Base-by-base conservation (phyloP, 768 basidiomycete genomes). In the Amanita pseudoporphyria region DNA sequence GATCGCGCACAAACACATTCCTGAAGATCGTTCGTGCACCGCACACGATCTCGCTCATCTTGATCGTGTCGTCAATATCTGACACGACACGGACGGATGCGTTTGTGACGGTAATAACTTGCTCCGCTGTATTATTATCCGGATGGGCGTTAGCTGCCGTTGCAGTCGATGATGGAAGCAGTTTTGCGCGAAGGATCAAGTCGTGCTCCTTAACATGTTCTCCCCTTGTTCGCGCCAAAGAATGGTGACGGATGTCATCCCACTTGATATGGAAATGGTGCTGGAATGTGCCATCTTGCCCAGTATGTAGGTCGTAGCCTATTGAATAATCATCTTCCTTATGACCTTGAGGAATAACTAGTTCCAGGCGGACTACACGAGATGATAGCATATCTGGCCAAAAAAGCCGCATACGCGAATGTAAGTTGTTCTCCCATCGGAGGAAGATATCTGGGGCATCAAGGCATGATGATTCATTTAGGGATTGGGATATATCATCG, bases 61-160 rank as follows among this genome's bases (percentile, higher is more conserved):
- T 94, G 50, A 96, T 74, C 0, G 94, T 97, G 64, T 97, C 94
- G 59, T 97, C 94, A 37, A 97, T 85, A 57, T 97, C 94, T 6
- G 91, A 94, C 12, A 97, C 84, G 48, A 95, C 77, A 14, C 89
- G 81, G 12, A 94, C 64, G 1, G 76, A 74, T 2, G 77, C 75
- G 57, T 81, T 68, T 0, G 83, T 77, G 31, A 90, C 71, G 5
- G 78, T 69, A 16, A 78, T 65, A 10, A 10, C 58, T 52, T 16
- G 60, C 58, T 9, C 48, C 36, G 30, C 56, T 32, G 18, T 22
- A 18, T 18, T 40, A 30, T 21, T 33, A 30, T 45, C 45, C 44
- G 32, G 54, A 47, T 5, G 51, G 35, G 18, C 30, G 5, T 13
- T 13, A 32, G 35, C 33, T n/a, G 39, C 31, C 16, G 46, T 31